Conservation (phyloP, 805 yeast species). For the Priceomyces fermenticarens region DNA sequence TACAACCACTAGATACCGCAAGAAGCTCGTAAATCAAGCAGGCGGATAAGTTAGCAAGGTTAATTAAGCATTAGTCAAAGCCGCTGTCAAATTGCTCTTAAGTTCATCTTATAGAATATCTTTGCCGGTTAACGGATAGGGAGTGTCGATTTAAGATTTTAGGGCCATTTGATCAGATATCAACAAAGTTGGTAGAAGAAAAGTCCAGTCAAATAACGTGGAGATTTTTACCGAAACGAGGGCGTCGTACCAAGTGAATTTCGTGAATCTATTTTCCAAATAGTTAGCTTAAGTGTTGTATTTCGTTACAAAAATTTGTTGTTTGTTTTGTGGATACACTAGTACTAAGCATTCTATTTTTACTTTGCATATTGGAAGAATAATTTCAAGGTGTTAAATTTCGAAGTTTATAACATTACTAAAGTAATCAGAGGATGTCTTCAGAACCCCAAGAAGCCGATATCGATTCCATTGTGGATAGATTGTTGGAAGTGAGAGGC, state of each 20-base stretch:
- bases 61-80: constrained; percentile 3
- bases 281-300: no score
- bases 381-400: no score
- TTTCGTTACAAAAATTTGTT: no score
- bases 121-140: constrained; percentile 2
- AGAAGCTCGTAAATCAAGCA: background rate
- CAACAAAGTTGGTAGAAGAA: no score
- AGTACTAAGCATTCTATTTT: no score
- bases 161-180: no score
- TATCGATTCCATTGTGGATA: constrained; percentile 93
- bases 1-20: constrained; percentile 1
- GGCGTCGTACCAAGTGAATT: background rate
- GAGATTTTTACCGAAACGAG: no score
- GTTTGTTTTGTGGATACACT: no score
- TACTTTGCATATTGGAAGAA: no score
- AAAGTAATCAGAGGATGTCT: constrained; percentile 8
- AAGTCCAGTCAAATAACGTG: no score
- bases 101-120: constrained; percentile 1
- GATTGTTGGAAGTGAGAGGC: constrained; percentile 95
- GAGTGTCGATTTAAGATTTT: background rate
- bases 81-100: constrained; percentile 3
- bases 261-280: background rate
- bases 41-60: constrained; percentile 3
- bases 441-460: constrained; percentile 70
- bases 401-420: background rate